A percentile compares a stretch with the other conserved stretches of the same genome.
Evolutionary conservation across 2,329 filamentous ascomycete genomes (phyloP).

Genomic region (Botrytis paeoniae): DNA sequence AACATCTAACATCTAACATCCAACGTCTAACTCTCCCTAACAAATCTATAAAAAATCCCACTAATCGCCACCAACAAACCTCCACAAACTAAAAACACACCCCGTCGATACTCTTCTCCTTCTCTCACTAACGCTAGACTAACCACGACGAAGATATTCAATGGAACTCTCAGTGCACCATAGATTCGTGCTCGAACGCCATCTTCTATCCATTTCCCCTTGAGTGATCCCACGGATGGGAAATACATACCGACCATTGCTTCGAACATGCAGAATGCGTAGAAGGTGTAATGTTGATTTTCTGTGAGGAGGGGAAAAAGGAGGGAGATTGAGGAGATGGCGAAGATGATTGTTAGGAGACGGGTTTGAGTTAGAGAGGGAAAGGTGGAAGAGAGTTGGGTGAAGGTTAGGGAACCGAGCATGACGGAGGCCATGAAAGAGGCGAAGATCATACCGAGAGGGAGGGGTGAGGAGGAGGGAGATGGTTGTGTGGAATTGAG

Average conservation of each 20-base stretch:
- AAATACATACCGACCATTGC: slow-evolving; percentile 56
- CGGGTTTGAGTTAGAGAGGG: slow-evolving; percentile 34
- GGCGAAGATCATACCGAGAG: slow-evolving; percentile 53
- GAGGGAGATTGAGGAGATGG: slow-evolving; percentile 40
- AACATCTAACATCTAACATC: no score
- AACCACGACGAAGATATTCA: slow-evolving; percentile 56
- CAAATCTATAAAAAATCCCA: slow-evolving; percentile 29
- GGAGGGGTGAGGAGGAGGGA: slow-evolving; percentile 46
- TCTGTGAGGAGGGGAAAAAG: slow-evolving; percentile 44
- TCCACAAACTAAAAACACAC: slow-evolving; percentile 37
- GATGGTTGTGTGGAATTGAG: slow-evolving; percentile 42
- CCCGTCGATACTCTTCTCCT: slow-evolving; percentile 38
- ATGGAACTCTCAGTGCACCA: slow-evolving; percentile 54
- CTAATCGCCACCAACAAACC: slow-evolving; percentile 31
- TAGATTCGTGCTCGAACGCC: slow-evolving; percentile 53
- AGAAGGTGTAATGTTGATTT: slow-evolving; percentile 48
- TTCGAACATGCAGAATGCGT: slow-evolving; percentile 57
- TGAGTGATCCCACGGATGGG: slow-evolving; percentile 54
- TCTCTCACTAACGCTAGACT: slow-evolving; percentile 47
- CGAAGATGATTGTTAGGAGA: slow-evolving; percentile 43
- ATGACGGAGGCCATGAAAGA: slow-evolving; percentile 59
- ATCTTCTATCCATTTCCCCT: slow-evolving; percentile 54
- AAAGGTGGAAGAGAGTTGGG: slow-evolving; percentile 36
- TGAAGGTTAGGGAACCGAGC: slow-evolving; percentile 55
- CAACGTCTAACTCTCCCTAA: background rate